Evolutionary conservation across 1,284 basidiomycete genomes (phyloP), one percentile per base, ranked within the genome.

Genomic region (Mycena sp.): DNA sequence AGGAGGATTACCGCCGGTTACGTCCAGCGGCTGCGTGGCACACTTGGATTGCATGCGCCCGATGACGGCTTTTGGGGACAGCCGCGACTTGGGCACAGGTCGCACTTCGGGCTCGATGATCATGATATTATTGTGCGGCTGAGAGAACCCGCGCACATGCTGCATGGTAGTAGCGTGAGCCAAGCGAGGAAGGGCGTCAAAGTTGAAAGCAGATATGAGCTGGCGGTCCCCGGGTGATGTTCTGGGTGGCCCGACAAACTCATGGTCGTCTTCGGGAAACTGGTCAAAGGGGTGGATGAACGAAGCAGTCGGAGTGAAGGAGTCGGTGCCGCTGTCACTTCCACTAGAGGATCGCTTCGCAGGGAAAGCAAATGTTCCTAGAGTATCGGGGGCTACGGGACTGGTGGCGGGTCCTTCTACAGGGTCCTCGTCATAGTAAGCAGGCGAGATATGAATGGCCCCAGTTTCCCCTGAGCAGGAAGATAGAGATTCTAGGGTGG

Each of bases 351-450:
- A 32, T 17, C 30, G 62, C 64, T 75, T 74, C 35, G 63, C 58
- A n/a, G 77, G 61, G 58, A 77, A 73, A 1, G 72, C 46, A 37
- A 69, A 71, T 49, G 48, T 61, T 67, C 26, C 64, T 63, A 64
- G 21, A 19, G 49, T 48, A 45, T 70, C 74, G 50, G 71, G 48
- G 64, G 70, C 43, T 61, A 72, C 70, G 41, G 82, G 78, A 19
- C 78, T 78, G 1, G 81, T 85, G 10, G 65, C 65, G 9, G 65
- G 65, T 5, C 66, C 66, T 2, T 67, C 87, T 3, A 86, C 80
- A 0, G 84, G 82, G 45, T 87, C 80, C 16, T 81, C 80, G 66
- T 90, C 88, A 65, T 84, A 89, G 72, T 84, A 87, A 0, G 87
- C 86, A 4, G 84, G 85, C 4, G 88, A 90, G 28, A 91, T 85